Evolutionary conservation across 2,329 filamentous ascomycete species (phyloP), one percentile per base, ranked within the genome.

Genomic region (Paramyrothecium sp.): DNA sequence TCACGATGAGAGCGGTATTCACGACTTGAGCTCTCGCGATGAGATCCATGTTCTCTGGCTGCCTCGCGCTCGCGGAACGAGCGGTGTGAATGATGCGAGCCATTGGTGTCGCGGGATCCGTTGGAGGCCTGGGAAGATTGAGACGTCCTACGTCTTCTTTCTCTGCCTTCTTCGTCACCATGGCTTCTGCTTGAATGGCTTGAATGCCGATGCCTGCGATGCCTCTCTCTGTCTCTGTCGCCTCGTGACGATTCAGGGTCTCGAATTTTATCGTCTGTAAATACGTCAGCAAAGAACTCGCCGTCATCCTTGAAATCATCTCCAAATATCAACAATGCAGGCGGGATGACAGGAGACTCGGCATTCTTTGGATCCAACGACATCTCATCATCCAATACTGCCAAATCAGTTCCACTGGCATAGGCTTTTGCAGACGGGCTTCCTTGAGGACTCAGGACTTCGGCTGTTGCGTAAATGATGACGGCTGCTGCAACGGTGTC

Each of bases 401-500:
- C 63, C 48, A 70, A 54, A 26, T 63, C 62, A 54, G 64, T 61
- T 51, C 70, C 64, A 52, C 66, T 50, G 51, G 64, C 56, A 33
- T 61, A 62, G 52, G 66, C 55, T 53, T 62, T 56, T 56, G 65
- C 58, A 26, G 53, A 54, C 23, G 69, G 75, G 63, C 73, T 76
- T 30, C 66, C 67, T 23, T 71, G 71, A 50, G 77, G 76, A 56
- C 75, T 79, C 57, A 83, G 66, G 48, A 73, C 75, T 59, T 80
- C 79, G 34, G 75, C 79, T 10, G 81, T 75, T 44, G 82, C 81
- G 59, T 81, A 82, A 20, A 84, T 76, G 22, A 83, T 75, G 22
- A 83, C 81, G 16, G 79, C 82, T 34, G 81, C 78, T 34, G 82
- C 82, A 33, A 84, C 70, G 34, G 78, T 76, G 57, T 84, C 82